A percentile compares a stretch with the other conserved stretches of the same genome.
phyloP scores from a whole-genome alignment of 805 yeast species.

The Myxozyma neotropica region DNA sequence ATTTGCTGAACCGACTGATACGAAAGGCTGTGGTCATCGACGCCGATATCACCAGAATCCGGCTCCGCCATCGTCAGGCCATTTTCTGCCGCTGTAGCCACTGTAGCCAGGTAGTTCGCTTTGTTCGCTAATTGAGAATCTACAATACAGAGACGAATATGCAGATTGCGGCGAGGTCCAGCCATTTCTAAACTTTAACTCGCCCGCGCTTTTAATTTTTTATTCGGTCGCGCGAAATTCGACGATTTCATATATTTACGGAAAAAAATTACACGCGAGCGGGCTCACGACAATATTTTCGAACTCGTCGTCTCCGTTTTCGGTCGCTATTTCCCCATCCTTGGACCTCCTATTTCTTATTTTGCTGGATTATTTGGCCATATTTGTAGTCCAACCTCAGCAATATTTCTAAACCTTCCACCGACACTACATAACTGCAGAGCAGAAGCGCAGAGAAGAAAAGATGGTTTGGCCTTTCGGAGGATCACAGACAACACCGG shows the following conservation, averaged over 20 bases:
- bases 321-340: no score
- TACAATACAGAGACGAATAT: no score
- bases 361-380: neutral
- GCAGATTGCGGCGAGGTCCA: no score
- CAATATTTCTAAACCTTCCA: no score
- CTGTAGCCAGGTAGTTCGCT: no score
- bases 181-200: neutral
- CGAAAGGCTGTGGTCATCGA: slow-evolving; percentile 22
- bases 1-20: slow-evolving; percentile 20
- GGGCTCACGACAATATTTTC: neutral
- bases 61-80: neutral
- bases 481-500: slow-evolving; percentile 1
- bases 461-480: slow-evolving; percentile 15
- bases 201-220: neutral
- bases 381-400: neutral
- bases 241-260: neutral
- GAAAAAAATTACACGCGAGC: slow-evolving; percentile 15
- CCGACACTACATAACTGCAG: no score
- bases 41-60: no score
- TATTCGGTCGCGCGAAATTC: neutral
- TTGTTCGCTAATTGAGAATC: no score
- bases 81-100: neutral
- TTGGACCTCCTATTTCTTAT: neutral
- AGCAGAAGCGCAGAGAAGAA: slow-evolving; percentile 6
- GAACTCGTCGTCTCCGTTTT: no score